These are phyloP conservation scores for Alternaria postmessia DNA, from an alignment of 2,329 filamentous ascomycete genomes.

Conservation along the genomic window DNA sequence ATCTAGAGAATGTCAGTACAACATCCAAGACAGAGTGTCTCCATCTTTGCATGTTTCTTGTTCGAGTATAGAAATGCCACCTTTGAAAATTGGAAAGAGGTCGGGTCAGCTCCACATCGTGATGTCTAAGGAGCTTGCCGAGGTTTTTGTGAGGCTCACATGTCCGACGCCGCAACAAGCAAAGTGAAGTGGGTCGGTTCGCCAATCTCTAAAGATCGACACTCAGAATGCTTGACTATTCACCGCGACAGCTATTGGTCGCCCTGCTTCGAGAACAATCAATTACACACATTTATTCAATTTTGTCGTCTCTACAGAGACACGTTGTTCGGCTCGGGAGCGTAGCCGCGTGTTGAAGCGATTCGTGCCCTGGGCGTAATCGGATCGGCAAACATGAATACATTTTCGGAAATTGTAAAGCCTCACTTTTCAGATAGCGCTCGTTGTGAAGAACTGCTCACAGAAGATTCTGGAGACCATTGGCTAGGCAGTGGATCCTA, in stretches of 20 bases:
- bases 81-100: not conserved
- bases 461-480: not conserved
- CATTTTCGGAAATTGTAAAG: not conserved
- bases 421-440: constrained; percentile 1
- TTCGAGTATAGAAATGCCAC: not conserved
- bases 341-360: not conserved
- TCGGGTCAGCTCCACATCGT: not conserved
- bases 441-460: not conserved
- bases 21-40: not conserved
- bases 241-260: not conserved
- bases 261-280: not conserved
- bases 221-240: not conserved
- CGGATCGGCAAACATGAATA: constrained; percentile 5
- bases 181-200: constrained; percentile 1
- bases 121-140: not conserved
- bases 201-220: constrained; percentile 1
- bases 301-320: not conserved
- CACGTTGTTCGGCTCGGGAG: not conserved
- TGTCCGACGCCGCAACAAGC: not conserved
- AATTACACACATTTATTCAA: not conserved
- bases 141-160: constrained; percentile 1
- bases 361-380: not conserved
- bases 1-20: not conserved
- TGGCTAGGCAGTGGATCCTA: not conserved
- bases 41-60: not conserved